phyloP scores from a whole-genome alignment of 768 basidiomycete species.

The Coprinopsis sp. region DNA sequence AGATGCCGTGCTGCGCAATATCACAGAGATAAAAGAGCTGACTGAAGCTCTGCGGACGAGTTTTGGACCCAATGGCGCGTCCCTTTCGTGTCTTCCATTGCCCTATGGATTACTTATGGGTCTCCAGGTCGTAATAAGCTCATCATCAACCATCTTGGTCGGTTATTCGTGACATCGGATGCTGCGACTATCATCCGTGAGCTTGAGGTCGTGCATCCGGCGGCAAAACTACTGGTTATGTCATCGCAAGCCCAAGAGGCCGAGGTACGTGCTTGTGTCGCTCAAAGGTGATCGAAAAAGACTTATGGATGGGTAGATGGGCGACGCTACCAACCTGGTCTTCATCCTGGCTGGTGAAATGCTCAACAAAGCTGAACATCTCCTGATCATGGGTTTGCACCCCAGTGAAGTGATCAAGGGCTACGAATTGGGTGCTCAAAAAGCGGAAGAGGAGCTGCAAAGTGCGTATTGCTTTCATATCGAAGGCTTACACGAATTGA shows the following conservation, averaged over 20 bases:
- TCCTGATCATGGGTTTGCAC: slow-evolving; percentile 95
- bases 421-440: slow-evolving; percentile 85
- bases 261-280: slow-evolving; percentile 59
- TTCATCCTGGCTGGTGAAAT: slow-evolving; percentile 94
- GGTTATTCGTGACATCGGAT: slow-evolving; percentile 96
- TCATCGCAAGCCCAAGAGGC: slow-evolving; percentile 94
- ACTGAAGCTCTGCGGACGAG: slow-evolving; percentile 94
- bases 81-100: slow-evolving; percentile 7
- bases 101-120: not conserved
- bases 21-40: slow-evolving; percentile 92
- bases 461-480: slow-evolving; percentile 48
- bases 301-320: slow-evolving; percentile 59
- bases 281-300: not conserved
- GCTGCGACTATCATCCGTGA: slow-evolving; percentile 98
- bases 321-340: slow-evolving; percentile 94
- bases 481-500: slow-evolving; percentile 9
- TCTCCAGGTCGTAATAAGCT: slow-evolving; percentile 88
- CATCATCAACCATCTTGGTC: slow-evolving; percentile 93
- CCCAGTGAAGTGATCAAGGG: slow-evolving; percentile 94
- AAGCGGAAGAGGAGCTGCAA: slow-evolving; percentile 84
- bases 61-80: slow-evolving; percentile 92
- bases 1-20: slow-evolving; percentile 95
- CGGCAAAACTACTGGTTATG: slow-evolving; percentile 99
- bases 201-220: slow-evolving; percentile 97
- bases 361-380: slow-evolving; percentile 86